Percentiles rank a stretch among this genome's conserved stretches.
Conservation (phyloP, 2,329 filamentous ascomycete species). For the Achaetomium macrosporum region DNA sequence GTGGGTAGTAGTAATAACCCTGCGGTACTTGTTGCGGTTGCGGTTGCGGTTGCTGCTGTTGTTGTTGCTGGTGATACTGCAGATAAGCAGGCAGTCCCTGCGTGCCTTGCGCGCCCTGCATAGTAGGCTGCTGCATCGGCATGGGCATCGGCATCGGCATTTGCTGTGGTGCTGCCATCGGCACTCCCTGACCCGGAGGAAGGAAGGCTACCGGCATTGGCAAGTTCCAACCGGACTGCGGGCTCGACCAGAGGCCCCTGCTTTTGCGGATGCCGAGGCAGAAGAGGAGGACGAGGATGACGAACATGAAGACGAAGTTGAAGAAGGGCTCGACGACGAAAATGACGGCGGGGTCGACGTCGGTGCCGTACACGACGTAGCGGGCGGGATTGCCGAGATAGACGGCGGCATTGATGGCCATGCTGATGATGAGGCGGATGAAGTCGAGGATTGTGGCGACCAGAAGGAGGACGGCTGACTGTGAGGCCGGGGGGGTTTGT, state of each 20-base stretch:
- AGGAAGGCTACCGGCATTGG: neutral
- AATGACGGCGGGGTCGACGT: neutral
- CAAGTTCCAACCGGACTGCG: constrained; percentile 12
- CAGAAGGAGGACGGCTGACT: constrained; percentile 31
- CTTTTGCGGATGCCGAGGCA: constrained; percentile 20
- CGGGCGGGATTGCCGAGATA: neutral
- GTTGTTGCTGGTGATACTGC: too few species aligned
- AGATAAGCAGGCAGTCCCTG: neutral
- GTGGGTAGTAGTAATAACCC: too few species aligned
- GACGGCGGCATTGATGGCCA: constrained; percentile 17
- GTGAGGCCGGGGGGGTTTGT: neutral
- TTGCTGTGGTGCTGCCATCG: neutral
- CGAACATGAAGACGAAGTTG: constrained; percentile 17
- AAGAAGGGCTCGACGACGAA: constrained; percentile 19
- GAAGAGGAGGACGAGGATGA: constrained; percentile 24
- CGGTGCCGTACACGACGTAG: neutral
- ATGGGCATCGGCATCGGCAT: neutral
- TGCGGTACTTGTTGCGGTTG: too few species aligned
- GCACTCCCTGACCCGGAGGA: neutral
- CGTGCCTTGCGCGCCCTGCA: too few species aligned
- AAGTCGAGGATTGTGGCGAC: constrained; percentile 29
- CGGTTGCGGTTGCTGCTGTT: too few species aligned
- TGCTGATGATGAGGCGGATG: constrained; percentile 21
- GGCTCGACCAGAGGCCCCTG: constrained; percentile 25
- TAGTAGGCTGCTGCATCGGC: neutral